Percentiles rank a stretch among this genome's conserved stretches.
phyloP scores from a whole-genome alignment of 179 eudicot species.

The Sideroxylon spinosum region DNA sequence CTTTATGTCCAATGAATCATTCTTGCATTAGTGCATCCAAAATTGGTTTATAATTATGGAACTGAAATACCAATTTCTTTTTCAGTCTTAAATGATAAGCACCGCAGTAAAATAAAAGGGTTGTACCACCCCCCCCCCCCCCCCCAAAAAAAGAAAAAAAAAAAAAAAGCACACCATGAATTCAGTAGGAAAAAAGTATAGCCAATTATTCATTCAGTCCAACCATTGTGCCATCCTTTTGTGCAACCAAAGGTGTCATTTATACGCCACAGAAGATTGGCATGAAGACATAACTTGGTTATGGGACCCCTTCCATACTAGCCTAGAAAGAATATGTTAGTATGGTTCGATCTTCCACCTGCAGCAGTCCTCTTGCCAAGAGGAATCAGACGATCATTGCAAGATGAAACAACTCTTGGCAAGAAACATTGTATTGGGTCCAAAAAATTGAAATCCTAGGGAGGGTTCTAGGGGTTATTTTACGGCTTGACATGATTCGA shows the following conservation, averaged over 20 bases:
- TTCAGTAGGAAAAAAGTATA: conserved; percentile 1
- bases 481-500: not conserved
- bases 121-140: not conserved
- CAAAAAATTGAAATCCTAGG: not conserved
- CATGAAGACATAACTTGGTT: conserved; percentile 6
- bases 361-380: not conserved
- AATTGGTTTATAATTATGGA: not conserved
- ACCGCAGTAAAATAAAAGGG: not conserved
- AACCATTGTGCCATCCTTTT: not conserved
- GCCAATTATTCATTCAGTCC: not conserved
- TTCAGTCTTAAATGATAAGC: not conserved
- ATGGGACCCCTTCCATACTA: not conserved
- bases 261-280: not conserved
- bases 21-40: not conserved
- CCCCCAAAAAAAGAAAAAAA: too few species aligned
- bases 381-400: not conserved
- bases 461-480: not conserved
- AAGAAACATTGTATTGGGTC: not conserved
- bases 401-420: not conserved
- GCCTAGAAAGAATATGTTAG: not conserved
- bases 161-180: too few species aligned
- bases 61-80: not conserved
- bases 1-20: not conserved
- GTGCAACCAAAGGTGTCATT: not conserved
- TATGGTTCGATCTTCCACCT: not conserved